These are phyloP conservation scores for Discostella pseudostelligera DNA, from an alignment of 108 stramenopile species.

Conservation along the genomic window DNA sequence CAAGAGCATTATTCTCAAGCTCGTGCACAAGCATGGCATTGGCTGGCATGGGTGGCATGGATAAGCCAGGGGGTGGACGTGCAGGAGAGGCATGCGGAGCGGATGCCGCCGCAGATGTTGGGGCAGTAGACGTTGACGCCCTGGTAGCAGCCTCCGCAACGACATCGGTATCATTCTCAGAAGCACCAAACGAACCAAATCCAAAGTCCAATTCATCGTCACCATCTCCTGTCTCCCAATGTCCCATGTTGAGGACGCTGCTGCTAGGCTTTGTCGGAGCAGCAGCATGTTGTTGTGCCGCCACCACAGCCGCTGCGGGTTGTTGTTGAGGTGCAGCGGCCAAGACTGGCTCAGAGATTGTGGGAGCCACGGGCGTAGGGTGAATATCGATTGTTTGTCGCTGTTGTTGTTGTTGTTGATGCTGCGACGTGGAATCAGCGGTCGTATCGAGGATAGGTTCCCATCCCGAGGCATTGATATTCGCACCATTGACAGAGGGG, in stretches of 20 bases:
- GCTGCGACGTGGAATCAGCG: constrained; percentile 20
- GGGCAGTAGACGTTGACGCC: constrained; percentile 10
- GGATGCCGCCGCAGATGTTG: constrained; percentile 17
- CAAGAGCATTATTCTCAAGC: constrained; percentile 71
- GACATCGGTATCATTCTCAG: constrained; percentile 48
- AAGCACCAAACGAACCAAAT: constrained; percentile 75
- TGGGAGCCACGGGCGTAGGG: constrained; percentile 9
- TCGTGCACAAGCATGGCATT: constrained; percentile 82
- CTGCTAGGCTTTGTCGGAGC: constrained; percentile 49
- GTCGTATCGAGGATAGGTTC: constrained; percentile 39
- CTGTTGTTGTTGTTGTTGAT: constrained; percentile 19
- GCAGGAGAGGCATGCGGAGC: constrained; percentile 70
- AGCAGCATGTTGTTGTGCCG: constrained; percentile 31
- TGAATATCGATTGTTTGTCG: constrained; percentile 11
- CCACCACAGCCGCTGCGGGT: constrained; percentile 13
- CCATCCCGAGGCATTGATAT: constrained; percentile 57
- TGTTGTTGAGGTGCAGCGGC: constrained; percentile 9
- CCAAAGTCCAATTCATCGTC: constrained; percentile 81
- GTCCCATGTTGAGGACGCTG: constrained; percentile 86
- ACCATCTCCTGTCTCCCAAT: constrained; percentile 75
- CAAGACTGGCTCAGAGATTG: constrained; percentile 20
- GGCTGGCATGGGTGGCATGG: constrained; percentile 86
- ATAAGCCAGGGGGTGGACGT: constrained; percentile 83
- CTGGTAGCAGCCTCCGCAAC: constrained; percentile 28
- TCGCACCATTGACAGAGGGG: constrained; percentile 49